Evolutionary conservation across 441 rosid species (phyloP).

Genomic region (Arabidopsis lyrata): DNA sequence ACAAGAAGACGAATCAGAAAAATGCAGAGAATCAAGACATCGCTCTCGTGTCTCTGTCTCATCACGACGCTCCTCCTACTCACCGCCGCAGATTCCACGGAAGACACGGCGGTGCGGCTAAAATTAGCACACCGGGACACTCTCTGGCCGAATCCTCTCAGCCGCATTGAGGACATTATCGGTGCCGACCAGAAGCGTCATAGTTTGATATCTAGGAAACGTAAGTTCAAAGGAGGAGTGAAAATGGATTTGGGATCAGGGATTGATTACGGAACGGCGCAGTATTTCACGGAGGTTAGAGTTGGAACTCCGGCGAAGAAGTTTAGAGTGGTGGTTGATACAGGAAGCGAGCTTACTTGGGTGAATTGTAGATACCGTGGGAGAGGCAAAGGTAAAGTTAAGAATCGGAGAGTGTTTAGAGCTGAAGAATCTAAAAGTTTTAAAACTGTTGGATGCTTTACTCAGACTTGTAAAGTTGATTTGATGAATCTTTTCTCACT

Average conservation of each 20-base stretch:
- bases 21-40: slow-evolving; percentile 31
- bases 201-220: slow-evolving; percentile 30
- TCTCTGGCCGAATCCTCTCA: slow-evolving; percentile 10
- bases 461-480: slow-evolving; percentile 59
- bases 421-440: slow-evolving; percentile 64
- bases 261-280: slow-evolving; percentile 53
- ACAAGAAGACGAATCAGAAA: slow-evolving; percentile 15
- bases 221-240: slow-evolving; percentile 11
- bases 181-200: slow-evolving; percentile 42
- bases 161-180: slow-evolving; percentile 31
- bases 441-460: slow-evolving; percentile 58
- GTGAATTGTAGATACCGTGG: slow-evolving; percentile 57
- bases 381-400: slow-evolving; percentile 22
- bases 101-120: slow-evolving; percentile 23
- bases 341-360: slow-evolving; percentile 80
- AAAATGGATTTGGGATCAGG: slow-evolving; percentile 49
- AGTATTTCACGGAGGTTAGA: slow-evolving; percentile 60
- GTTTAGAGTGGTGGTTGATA: slow-evolving; percentile 67
- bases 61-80: slow-evolving; percentile 22
- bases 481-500: slow-evolving; percentile 58
- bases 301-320: slow-evolving; percentile 77
- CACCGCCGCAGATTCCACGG: slow-evolving; percentile 23
- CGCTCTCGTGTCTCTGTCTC: slow-evolving; percentile 17
- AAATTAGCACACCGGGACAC: slow-evolving; percentile 36
- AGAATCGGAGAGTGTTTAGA: slow-evolving; percentile 45